Evolutionary conservation across 2,329 filamentous ascomycete genomes (phyloP).

Genomic region (Pyrenophora tritici-repentis): DNA sequence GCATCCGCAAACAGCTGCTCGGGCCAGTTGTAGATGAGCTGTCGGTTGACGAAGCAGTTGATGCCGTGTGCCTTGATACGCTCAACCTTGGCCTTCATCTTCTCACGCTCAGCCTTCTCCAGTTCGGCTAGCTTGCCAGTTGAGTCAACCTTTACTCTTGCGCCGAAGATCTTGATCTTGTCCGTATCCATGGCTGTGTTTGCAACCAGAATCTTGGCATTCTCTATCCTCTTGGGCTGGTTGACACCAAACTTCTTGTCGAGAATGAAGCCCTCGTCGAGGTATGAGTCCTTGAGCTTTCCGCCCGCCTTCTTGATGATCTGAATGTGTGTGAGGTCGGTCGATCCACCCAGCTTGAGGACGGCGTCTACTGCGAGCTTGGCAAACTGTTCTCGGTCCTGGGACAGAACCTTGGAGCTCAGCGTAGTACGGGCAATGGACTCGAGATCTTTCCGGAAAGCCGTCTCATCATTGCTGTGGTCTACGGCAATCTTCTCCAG

Average conservation of each 20-base stretch:
- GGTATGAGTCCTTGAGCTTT: constrained; percentile 95
- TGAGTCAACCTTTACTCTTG: constrained; percentile 92
- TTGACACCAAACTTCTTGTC: constrained; percentile 99
- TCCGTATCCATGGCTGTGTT: constrained; percentile 99
- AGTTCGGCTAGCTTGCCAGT: constrained; percentile 97
- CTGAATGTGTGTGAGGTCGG: constrained; percentile 96
- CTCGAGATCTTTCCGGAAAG: constrained; percentile 86
- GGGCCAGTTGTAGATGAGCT: constrained; percentile 99
- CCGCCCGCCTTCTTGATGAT: constrained; percentile 99
- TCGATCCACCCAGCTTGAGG: constrained; percentile 83
- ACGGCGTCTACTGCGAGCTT: constrained; percentile 90
- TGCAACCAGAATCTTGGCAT: constrained; percentile 96
- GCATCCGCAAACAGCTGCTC: constrained; percentile 98
- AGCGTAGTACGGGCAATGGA: constrained; percentile 93
- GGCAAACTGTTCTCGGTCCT: constrained; percentile 91
- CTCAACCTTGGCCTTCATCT: constrained; percentile 99
- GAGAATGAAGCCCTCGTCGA: constrained; percentile 97
- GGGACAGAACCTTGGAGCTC: constrained; percentile 94
- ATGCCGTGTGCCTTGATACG: constrained; percentile 98
- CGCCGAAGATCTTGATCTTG: constrained; percentile 99
- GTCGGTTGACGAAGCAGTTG: constrained; percentile 99
- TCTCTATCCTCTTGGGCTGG: constrained; percentile 95
- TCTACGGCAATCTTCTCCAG: constrained; percentile 85
- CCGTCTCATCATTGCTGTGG: constrained; percentile 80
- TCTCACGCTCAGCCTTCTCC: constrained; percentile 96